Evolutionary conservation across 495 filamentous ascomycete genomes (phyloP).

Genomic region (Hypomontagnella submonticulosa): DNA sequence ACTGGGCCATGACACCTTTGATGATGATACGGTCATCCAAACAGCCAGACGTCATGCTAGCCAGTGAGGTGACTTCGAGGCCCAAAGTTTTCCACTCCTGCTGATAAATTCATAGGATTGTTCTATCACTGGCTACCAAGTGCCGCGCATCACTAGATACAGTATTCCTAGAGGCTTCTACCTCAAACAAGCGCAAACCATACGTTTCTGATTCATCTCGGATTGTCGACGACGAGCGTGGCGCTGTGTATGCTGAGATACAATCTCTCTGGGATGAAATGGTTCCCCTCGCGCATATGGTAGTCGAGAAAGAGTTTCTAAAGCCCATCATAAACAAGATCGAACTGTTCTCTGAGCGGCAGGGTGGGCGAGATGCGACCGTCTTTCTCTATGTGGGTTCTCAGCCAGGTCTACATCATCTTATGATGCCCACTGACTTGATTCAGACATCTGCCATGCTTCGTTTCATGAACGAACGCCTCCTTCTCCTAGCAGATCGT

Average conservation of each 20-base stretch:
- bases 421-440: conserved; percentile 7
- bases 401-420: not conserved
- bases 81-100: not conserved
- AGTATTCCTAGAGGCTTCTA: conserved; percentile 38
- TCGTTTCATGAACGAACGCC: conserved; percentile 45
- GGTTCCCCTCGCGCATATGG: conserved; percentile 47
- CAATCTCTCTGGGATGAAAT: conserved; percentile 43
- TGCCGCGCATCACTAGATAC: conserved; percentile 44
- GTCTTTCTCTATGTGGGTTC: conserved; percentile 40
- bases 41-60: conserved; percentile 38
- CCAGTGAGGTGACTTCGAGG: conserved; percentile 32
- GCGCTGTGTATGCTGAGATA: conserved; percentile 38
- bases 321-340: conserved; percentile 31
- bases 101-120: conserved; percentile 39
- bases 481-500: conserved; percentile 33
- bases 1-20: conserved; percentile 16
- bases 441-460: conserved; percentile 39
- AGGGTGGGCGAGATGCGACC: conserved; percentile 21
- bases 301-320: conserved; percentile 45
- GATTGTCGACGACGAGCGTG: conserved; percentile 29
- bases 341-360: conserved; percentile 27
- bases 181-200: conserved; percentile 13
- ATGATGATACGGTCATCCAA: conserved; percentile 31
- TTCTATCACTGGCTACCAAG: conserved; percentile 42
- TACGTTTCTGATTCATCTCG: conserved; percentile 6